These are phyloP conservation scores for Myxozyma kluyveri DNA, from an alignment of 805 yeast species.

Conservation along the genomic window DNA sequence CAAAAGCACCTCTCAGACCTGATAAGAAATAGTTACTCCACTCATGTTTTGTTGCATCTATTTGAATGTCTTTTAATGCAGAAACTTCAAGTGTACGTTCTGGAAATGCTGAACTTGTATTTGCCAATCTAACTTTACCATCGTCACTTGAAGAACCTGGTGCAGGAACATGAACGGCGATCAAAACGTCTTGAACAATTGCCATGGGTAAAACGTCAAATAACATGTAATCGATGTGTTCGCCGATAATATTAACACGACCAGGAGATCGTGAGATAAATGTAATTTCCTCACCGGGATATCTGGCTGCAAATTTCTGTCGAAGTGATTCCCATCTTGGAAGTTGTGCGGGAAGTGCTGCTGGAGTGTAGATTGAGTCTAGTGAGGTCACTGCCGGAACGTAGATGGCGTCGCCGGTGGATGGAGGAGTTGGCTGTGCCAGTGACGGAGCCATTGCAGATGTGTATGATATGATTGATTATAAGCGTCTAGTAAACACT, in stretches of 20 bases:
- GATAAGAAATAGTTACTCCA: conserved; percentile 74
- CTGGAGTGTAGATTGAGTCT: conserved; percentile 9
- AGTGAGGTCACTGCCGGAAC: conserved; percentile 13
- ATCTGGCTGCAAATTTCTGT: conserved; percentile 1
- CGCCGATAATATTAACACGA: conserved; percentile 71
- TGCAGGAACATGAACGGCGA: conserved; percentile 44
- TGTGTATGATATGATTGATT: background rate
- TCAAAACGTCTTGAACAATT: conserved; percentile 58
- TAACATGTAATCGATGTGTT: conserved; percentile 67
- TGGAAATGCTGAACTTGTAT: conserved; percentile 37
- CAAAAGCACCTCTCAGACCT: conserved; percentile 59
- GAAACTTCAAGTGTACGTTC: conserved; percentile 18
- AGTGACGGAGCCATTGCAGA: conserved; percentile 10
- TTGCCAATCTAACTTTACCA: conserved; percentile 39
- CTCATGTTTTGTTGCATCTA: conserved; percentile 50
- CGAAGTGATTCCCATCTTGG: conserved; percentile 10
- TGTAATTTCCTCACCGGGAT: conserved; percentile 37
- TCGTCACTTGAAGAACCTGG: background rate
- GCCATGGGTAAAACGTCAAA: conserved; percentile 74
- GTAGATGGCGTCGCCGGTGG: background rate
- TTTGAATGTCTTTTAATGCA: conserved; percentile 37
- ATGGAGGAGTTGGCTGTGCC: conserved; percentile 1
- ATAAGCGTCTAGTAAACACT: background rate
- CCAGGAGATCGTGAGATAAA: conserved; percentile 69
- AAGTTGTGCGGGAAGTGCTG: conserved; percentile 8